phyloP scores from a whole-genome alignment of 169 alveolate species.

The Cryptosporidium sp. region DNA sequence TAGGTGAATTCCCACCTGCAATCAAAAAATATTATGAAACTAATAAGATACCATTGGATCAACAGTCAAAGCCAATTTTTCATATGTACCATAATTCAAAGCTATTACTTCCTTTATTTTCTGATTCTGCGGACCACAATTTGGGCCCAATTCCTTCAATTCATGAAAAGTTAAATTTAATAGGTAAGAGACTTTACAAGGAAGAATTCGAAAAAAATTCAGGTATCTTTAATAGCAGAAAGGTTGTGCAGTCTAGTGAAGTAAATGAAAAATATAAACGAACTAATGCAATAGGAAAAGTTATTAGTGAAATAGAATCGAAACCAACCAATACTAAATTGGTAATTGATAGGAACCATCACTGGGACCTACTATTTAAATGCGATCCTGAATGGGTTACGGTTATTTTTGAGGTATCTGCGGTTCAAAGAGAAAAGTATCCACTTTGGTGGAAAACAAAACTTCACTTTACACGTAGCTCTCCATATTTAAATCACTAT shows the following conservation, averaged over 20 bases:
- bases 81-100: slow-evolving; percentile 58
- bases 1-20: slow-evolving; percentile 72
- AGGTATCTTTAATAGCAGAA: slow-evolving; percentile 19
- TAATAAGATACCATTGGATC: slow-evolving; percentile 52
- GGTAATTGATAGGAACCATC: slow-evolving; percentile 50
- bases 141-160: slow-evolving; percentile 66
- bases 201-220: slow-evolving; percentile 1
- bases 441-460: slow-evolving; percentile 75
- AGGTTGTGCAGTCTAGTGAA: slow-evolving; percentile 61
- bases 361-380: slow-evolving; percentile 68
- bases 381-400: slow-evolving; percentile 75
- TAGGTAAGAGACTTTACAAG: slow-evolving; percentile 40
- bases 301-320: slow-evolving; percentile 4
- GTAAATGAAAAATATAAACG: slow-evolving; percentile 38
- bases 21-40: slow-evolving; percentile 43
- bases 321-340: background rate
- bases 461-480: slow-evolving; percentile 19
- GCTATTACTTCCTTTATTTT: slow-evolving; percentile 37
- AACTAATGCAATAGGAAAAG: slow-evolving; percentile 29
- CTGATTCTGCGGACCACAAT: slow-evolving; percentile 15
- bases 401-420: slow-evolving; percentile 67
- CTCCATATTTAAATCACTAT: slow-evolving; percentile 70
- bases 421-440: slow-evolving; percentile 66
- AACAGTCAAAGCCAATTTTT: slow-evolving; percentile 58
- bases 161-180: slow-evolving; percentile 54